Evolutionary conservation across 495 filamentous ascomycete species (phyloP).

Genomic region (Penicillium samsonianum): DNA sequence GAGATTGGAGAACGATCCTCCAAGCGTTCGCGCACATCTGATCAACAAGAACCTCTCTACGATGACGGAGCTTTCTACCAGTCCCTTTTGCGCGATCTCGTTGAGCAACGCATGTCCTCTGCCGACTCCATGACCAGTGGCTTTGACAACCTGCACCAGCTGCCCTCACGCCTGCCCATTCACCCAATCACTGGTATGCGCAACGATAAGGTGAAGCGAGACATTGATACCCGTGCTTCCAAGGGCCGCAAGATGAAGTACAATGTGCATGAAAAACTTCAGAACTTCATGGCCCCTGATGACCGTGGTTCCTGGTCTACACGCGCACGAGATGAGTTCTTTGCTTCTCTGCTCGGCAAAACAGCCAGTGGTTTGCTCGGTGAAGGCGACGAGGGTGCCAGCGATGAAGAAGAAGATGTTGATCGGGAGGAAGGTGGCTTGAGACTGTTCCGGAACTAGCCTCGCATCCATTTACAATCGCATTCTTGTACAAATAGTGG

Average conservation of each 20-base stretch:
- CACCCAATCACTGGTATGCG: slow-evolving; percentile 63
- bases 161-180: slow-evolving; percentile 37
- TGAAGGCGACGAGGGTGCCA: slow-evolving; percentile 63
- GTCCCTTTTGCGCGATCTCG: slow-evolving; percentile 83
- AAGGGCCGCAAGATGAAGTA: slow-evolving; percentile 93
- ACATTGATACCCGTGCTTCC: slow-evolving; percentile 89
- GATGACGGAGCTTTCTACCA: slow-evolving; percentile 96
- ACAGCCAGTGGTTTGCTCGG: slow-evolving; percentile 67
- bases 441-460: slow-evolving; percentile 67
- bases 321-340: slow-evolving; percentile 80
- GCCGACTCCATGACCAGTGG: slow-evolving; percentile 48
- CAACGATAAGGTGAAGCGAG: slow-evolving; percentile 78
- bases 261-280: slow-evolving; percentile 92
- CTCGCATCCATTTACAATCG: background rate
- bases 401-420: slow-evolving; percentile 53
- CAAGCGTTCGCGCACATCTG: slow-evolving; percentile 48
- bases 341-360: slow-evolving; percentile 79
- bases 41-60: slow-evolving; percentile 57
- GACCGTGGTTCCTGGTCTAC: slow-evolving; percentile 76
- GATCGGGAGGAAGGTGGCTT: slow-evolving; percentile 67
- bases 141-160: slow-evolving; percentile 42
- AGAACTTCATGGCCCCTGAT: slow-evolving; percentile 97
- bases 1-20: slow-evolving; percentile 65
- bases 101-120: slow-evolving; percentile 72
- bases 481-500: slow-evolving; percentile 14